Conservation (phyloP, 2,329 filamentous ascomycete genomes). For the Cercospora janseana region DNA sequence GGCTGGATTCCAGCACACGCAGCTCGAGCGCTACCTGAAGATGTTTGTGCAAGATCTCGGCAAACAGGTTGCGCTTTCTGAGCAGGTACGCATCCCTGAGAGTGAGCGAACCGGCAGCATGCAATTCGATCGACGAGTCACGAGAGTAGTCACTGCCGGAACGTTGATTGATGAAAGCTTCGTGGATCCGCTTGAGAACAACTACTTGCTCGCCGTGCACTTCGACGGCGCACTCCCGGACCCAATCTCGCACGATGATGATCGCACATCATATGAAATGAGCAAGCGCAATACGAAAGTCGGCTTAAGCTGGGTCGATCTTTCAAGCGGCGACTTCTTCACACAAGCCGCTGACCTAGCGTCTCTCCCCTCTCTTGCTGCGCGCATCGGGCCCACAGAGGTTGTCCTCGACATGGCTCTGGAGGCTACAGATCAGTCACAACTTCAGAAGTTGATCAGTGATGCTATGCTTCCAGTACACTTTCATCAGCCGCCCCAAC, state of each 20-base stretch:
- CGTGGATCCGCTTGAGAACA: constrained; percentile 90
- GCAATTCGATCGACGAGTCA: constrained; percentile 79
- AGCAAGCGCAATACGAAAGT: constrained; percentile 48
- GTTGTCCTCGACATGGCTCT: constrained; percentile 66
- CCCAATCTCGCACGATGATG: constrained; percentile 10
- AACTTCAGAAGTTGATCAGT: constrained; percentile 34
- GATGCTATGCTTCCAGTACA: constrained; percentile 65
- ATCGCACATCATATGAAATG: constrained; percentile 31
- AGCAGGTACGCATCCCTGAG: constrained; percentile 67
- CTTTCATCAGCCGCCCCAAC: constrained; percentile 56
- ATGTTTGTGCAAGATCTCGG: constrained; percentile 86
- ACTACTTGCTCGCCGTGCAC: constrained; percentile 83
- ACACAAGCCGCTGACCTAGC: constrained; percentile 72
- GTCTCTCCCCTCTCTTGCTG: constrained; percentile 74
- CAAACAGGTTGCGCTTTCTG: constrained; percentile 88
- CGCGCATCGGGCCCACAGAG: constrained; percentile 79
- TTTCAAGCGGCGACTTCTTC: constrained; percentile 92
- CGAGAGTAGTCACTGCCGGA: constrained; percentile 86
- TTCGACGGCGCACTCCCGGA: constrained; percentile 41
- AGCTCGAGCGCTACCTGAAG: constrained; percentile 90
- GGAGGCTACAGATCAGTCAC: constrained; percentile 47
- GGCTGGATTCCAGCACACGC: constrained; percentile 93
- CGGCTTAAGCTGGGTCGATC: constrained; percentile 88
- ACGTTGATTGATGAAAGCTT: constrained; percentile 97
- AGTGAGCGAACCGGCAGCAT: constrained; percentile 69